These are phyloP conservation scores for Kondoa malvinella DNA, from an alignment of 768 basidiomycete genomes.

Conservation along the genomic window DNA sequence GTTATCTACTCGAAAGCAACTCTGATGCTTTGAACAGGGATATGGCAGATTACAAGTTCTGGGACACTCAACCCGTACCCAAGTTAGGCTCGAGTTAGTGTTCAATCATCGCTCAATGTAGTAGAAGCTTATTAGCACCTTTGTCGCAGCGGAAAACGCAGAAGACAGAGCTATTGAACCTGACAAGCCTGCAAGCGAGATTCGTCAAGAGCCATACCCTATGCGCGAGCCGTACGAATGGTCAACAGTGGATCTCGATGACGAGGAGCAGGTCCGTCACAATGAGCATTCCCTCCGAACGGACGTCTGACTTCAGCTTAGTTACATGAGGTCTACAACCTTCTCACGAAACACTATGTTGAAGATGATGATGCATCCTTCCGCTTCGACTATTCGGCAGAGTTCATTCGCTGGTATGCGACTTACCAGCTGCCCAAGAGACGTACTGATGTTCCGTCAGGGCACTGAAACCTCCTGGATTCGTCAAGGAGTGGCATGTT, in stretches of 20 bases:
- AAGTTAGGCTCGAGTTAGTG: constrained; percentile 44
- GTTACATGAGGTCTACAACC: constrained; percentile 79
- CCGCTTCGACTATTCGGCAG: constrained; percentile 85
- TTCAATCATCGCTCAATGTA: background rate
- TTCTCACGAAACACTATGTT: constrained; percentile 84
- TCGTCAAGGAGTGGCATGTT: constrained; percentile 83
- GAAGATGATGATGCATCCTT: constrained; percentile 94
- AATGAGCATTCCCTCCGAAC: background rate
- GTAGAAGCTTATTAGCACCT: background rate
- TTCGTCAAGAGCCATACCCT: constrained; percentile 72
- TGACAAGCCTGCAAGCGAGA: constrained; percentile 53
- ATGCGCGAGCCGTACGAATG: constrained; percentile 88
- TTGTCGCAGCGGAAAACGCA: constrained; percentile 10
- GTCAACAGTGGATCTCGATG: constrained; percentile 60
- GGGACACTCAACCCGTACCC: constrained; percentile 95
- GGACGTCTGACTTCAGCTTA: constrained; percentile 29
- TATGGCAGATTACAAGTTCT: constrained; percentile 41
- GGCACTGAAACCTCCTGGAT: constrained; percentile 89
- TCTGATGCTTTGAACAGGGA: background rate
- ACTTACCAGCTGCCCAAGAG: background rate
- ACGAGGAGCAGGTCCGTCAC: constrained; percentile 49
- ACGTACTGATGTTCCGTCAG: constrained; percentile 35
- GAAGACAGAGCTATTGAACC: constrained; percentile 76
- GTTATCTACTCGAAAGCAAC: background rate
- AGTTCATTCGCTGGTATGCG: constrained; percentile 72